Evolutionary conservation across 2,329 filamentous ascomycete species (phyloP), one percentile per base, ranked within the genome.

Genomic region (Pseudocercospora fijiensis): DNA sequence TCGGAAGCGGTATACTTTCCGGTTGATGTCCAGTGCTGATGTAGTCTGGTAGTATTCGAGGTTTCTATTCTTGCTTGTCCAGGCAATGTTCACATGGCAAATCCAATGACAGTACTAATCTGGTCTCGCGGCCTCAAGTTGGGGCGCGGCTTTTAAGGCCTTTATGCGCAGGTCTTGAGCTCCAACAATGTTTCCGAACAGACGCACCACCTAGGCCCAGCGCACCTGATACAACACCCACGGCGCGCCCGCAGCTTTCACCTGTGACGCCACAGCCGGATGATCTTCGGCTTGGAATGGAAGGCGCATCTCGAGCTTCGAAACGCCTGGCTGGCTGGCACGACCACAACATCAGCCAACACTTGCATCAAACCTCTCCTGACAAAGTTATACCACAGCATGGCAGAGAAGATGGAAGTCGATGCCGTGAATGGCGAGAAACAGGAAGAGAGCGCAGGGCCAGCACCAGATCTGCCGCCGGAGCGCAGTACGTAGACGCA

Each of bases 351-450:
- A 58, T 27, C 60, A 33, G 37, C 57, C 58, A 61, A 30, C 67
- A 64, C 52, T 45, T 30, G 24, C 61, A 60, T 47, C 53, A 18
- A 37, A 60, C 55, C 61, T 20, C 56, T 58, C 26, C 51, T 22
- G 63, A 30, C n/a, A 24, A 45, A 56, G 16, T 18, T 37, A 41
- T 41, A 41, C 5, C 37, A 41, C 65, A 72, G 60, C 62, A 83
- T 83, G 81, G 79, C 80, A 66, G 80, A 82, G 69, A 79, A 77
- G 73, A 83, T 83, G 81, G 81, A 82, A 47, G 63, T 76, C 55
- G 74, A 76, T 66, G 72, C 72, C 59, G 71, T 73, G 62, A 72
- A 72, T 57, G 77, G 73, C 70, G 76, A 75, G 64, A 77, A 80
- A 67, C 73, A 79, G 74, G 74, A 75, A 61, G 77, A 76, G 63